Base-by-base conservation (phyloP, 495 filamentous ascomycete species). In the Neurospora sp. region DNA sequence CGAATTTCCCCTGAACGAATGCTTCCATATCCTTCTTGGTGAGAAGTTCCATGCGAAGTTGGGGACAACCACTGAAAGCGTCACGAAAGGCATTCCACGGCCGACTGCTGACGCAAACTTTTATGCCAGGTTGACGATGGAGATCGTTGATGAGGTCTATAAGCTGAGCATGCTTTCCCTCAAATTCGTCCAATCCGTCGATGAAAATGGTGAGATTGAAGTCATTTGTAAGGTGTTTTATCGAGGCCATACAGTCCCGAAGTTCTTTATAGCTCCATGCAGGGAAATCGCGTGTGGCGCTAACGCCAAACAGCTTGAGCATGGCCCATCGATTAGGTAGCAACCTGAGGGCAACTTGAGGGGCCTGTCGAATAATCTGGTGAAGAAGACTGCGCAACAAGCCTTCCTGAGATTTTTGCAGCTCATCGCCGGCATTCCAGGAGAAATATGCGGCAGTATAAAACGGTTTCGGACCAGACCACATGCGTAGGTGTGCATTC, bases 31-130 rank as follows among this genome's bases (percentile, higher is more conserved):
- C 81, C 2, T 72, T 14, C 3, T 68, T 16, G 2, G 81, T 82
- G 4, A 81, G 69, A 9, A 75, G 45, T 61, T 83, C 68, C n/a
- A 82, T 75, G 39, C 42, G 20, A 9, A 82, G 72, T 14, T 71
- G 70, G 3, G 65, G 75, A 3, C 31, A 42, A 5, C 53, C 39
- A 6, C 61, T 59, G 61, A 83, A 84, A 0, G 78, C 77, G 71
- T 82, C 75, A 31, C 73, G 31, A 72, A 85, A 85, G 3, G 74
- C 61, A 39, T 80, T 81, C 79, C 78, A 83, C 0, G 83, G 82
- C 18, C 84, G 79, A 73, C 84, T 86, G 44, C 81, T 81, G 4
- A 81, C 78, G 72, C 83, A 86, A 22, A 84, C 18, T 45, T 85
- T 84, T 61, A 84, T 9, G 22, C 73, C 65, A 3, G 72, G 27